These are phyloP conservation scores for Amanita jacksonii DNA, from an alignment of 768 basidiomycete species.

Conservation along the genomic window DNA sequence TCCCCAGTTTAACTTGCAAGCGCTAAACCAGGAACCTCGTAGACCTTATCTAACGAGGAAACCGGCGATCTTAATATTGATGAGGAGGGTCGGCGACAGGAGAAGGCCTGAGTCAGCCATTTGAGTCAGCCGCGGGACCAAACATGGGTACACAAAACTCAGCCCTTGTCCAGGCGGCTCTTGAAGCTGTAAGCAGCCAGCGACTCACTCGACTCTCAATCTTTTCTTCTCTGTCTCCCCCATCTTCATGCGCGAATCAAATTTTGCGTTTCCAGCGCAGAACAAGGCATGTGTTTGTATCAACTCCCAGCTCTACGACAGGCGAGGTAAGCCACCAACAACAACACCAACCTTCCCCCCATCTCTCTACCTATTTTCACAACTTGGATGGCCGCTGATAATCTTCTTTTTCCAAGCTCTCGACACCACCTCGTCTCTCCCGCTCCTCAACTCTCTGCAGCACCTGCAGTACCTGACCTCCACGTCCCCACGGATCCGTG, in stretches of 20 bases:
- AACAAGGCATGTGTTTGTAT: constrained; percentile 95
- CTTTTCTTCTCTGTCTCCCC: not conserved
- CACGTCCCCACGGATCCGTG: constrained; percentile 93
- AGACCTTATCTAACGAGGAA: no score
- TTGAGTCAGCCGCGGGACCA: constrained; percentile 1
- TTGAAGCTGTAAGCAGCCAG: constrained; percentile 1
- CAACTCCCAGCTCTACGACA: constrained; percentile 88
- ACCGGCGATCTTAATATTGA: no score
- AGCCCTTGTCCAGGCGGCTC: constrained; percentile 6
- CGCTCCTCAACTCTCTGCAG: constrained; percentile 87
- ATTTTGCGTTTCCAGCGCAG: constrained; percentile 90
- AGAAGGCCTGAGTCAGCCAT: constrained; percentile 13
- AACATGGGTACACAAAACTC: constrained; percentile 10
- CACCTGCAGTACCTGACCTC: constrained; percentile 96
- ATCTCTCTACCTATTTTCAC: constrained; percentile 5
- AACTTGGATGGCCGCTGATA: constrained; percentile 6
- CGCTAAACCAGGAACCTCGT: no score
- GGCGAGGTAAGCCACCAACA: constrained; percentile 57
- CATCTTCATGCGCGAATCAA: constrained; percentile 76
- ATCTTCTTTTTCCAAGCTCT: constrained; percentile 27
- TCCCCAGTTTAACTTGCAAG: no score
- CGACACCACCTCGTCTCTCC: constrained; percentile 43
- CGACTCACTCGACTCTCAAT: not conserved
- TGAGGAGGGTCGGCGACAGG: not conserved
- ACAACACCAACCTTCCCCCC: no score